Percentiles rank a stretch among this genome's conserved stretches.
These are phyloP conservation scores for Mercurialis annua DNA, from an alignment of 345 rosid genomes.

Conservation along the genomic window DNA sequence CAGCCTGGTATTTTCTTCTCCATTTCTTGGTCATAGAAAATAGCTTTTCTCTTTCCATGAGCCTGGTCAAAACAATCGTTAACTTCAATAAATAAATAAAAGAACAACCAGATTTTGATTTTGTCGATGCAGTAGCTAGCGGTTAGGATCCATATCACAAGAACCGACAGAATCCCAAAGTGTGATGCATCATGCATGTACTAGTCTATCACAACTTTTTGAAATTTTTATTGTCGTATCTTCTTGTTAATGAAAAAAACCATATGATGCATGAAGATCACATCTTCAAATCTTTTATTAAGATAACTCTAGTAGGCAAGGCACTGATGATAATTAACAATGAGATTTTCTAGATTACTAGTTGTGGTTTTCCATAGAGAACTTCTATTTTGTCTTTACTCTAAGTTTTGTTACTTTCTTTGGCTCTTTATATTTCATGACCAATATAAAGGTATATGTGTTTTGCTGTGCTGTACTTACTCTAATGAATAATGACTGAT, in stretches of 20 bases:
- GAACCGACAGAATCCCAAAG: background rate
- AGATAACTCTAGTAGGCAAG: background rate
- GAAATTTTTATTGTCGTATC: background rate
- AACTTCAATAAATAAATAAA: background rate
- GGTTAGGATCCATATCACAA: background rate
- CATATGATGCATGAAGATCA: background rate
- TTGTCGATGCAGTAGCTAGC: background rate
- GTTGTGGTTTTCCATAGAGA: background rate
- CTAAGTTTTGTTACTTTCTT: background rate
- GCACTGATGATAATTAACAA: background rate
- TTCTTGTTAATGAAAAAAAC: background rate
- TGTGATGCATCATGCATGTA: no score
- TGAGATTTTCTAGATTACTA: background rate
- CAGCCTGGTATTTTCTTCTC: conserved; percentile 63
- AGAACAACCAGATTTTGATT: background rate
- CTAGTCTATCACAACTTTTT: background rate
- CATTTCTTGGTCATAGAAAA: background rate
- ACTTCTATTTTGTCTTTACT: background rate
- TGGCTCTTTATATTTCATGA: background rate
- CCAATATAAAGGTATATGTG: background rate
- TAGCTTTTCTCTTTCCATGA: background rate
- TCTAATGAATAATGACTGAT: background rate
- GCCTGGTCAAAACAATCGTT: background rate
- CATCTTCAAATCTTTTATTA: background rate
- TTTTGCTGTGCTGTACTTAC: background rate